Percentiles rank a stretch among this genome's conserved stretches.
phyloP scores from a whole-genome alignment of 2,329 filamentous ascomycete species.

The Penicillium sumatraense region DNA sequence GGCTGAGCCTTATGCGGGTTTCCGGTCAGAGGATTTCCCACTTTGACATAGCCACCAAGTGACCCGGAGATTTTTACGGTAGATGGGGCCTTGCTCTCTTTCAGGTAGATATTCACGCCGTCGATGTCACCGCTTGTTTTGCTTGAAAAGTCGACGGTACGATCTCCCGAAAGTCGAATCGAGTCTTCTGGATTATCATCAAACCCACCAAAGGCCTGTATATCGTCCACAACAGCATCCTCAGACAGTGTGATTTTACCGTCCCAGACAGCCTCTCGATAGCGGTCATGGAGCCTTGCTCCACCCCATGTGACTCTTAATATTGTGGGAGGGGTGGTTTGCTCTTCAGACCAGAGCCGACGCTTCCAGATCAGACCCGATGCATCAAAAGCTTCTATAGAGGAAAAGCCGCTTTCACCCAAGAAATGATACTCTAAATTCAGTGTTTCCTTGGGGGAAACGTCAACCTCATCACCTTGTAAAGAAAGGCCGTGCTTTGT shows the following conservation, averaged over 20 bases:
- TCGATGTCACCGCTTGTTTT: slow-evolving; percentile 19
- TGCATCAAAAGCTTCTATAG: slow-evolving; percentile 17
- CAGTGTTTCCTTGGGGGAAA: neutral
- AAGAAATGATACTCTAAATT: slow-evolving; percentile 15
- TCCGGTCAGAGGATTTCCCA: slow-evolving; percentile 10
- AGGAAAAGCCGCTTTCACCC: slow-evolving; percentile 14
- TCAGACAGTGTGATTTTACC: slow-evolving; percentile 9
- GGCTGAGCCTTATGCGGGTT: slow-evolving; percentile 16
- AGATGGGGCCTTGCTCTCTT: neutral
- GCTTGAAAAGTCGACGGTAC: slow-evolving; percentile 7
- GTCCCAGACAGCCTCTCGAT: slow-evolving; percentile 17
- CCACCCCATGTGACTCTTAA: slow-evolving; percentile 17
- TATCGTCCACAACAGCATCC: neutral
- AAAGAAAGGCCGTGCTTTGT: slow-evolving; percentile 1
- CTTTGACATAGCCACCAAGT: slow-evolving; percentile 17
- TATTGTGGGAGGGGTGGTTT: slow-evolving; percentile 1
- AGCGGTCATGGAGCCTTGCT: slow-evolving; percentile 18
- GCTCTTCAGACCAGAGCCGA: slow-evolving; percentile 12
- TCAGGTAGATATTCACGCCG: slow-evolving; percentile 8
- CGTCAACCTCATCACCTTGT: slow-evolving; percentile 13
- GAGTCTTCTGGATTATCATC: slow-evolving; percentile 15
- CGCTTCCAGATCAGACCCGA: slow-evolving; percentile 13
- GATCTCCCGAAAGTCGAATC: neutral
- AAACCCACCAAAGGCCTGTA: slow-evolving; percentile 11
- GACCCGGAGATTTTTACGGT: slow-evolving; percentile 4